Evolutionary conservation across 495 filamentous ascomycete genomes (phyloP).

Genomic region (Tetracladium setigerum): DNA sequence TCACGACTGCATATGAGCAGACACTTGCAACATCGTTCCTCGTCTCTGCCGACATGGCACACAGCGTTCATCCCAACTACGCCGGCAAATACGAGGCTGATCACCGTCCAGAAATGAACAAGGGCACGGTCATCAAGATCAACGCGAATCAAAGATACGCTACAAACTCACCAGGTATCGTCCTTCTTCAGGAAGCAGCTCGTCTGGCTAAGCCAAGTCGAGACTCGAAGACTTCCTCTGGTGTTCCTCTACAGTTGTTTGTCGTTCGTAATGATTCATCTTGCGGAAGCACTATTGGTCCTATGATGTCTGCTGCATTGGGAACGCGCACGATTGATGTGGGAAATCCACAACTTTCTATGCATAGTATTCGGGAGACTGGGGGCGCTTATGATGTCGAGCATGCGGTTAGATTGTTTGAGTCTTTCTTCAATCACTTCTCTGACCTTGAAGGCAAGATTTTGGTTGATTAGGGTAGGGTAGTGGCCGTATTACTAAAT

Average conservation of each 20-base stretch:
- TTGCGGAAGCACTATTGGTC: slow-evolving; percentile 94
- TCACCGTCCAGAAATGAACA: slow-evolving; percentile 92
- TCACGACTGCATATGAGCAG: slow-evolving; percentile 83
- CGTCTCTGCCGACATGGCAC: slow-evolving; percentile 95
- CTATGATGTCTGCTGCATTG: slow-evolving; percentile 80
- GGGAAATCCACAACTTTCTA: slow-evolving; percentile 91
- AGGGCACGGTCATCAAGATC: slow-evolving; percentile 91
- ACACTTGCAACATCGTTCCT: slow-evolving; percentile 89
- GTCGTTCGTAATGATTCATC: slow-evolving; percentile 92
- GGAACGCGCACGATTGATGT: slow-evolving; percentile 86
- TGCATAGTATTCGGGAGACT: slow-evolving; percentile 96
- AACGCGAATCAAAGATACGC: slow-evolving; percentile 96
- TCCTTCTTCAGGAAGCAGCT: slow-evolving; percentile 81
- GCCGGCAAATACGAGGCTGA: slow-evolving; percentile 80
- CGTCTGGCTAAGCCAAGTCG: slow-evolving; percentile 41
- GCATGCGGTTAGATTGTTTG: slow-evolving; percentile 78
- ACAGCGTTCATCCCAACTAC: slow-evolving; percentile 93
- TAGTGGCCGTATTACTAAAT: too few relatives aligned
- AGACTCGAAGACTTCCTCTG: slow-evolving; percentile 27
- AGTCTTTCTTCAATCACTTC: slow-evolving; percentile 79
- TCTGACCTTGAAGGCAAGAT: slow-evolving; percentile 73
- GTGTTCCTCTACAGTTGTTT: slow-evolving; percentile 86
- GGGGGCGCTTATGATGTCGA: slow-evolving; percentile 82
- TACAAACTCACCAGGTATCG: slow-evolving; percentile 92
- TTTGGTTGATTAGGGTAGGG: slow-evolving; percentile 53